Conservation (phyloP, 202 grass and related monocot genomes). For the Bolboschoenoplectus hybrid region DNA sequence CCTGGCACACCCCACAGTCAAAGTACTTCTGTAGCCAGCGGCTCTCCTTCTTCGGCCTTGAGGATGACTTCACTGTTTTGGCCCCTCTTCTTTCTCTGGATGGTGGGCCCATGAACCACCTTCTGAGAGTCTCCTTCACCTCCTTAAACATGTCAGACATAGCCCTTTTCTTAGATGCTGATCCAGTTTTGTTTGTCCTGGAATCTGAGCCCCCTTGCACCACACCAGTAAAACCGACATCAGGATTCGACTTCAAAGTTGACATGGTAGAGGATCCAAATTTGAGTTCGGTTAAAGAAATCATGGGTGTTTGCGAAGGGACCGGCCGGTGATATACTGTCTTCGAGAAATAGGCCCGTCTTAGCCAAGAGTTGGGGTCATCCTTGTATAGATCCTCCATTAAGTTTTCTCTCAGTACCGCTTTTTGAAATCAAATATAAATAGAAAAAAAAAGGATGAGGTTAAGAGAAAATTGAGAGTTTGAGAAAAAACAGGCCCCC, state of each 20-base stretch:
- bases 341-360: constrained; percentile 49
- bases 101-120: constrained; percentile 59
- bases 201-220: background rate
- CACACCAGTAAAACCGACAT: background rate
- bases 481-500: background rate
- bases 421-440: background rate
- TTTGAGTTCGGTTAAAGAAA: constrained; percentile 43
- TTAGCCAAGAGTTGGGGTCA: constrained; percentile 63
- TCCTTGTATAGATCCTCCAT: constrained; percentile 60
- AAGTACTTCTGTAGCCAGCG: background rate
- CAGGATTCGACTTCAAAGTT: constrained; percentile 20
- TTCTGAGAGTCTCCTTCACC: constrained; percentile 46
- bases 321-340: constrained; percentile 44
- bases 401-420: background rate
- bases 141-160: constrained; percentile 55
- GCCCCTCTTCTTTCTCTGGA: constrained; percentile 25
- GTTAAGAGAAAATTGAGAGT: background rate
- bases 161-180: constrained; percentile 44
- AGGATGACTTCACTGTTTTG: constrained; percentile 26
- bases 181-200: constrained; percentile 14
- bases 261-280: constrained; percentile 12
- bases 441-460: background rate
- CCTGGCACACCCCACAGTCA: constrained; percentile 34
- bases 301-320: constrained; percentile 52
- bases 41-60: constrained; percentile 48